Percentiles rank a stretch among this genome's conserved stretches.
Evolutionary conservation across 345 rosid species (phyloP).

Genomic region (Gossypium herbaceum): DNA sequence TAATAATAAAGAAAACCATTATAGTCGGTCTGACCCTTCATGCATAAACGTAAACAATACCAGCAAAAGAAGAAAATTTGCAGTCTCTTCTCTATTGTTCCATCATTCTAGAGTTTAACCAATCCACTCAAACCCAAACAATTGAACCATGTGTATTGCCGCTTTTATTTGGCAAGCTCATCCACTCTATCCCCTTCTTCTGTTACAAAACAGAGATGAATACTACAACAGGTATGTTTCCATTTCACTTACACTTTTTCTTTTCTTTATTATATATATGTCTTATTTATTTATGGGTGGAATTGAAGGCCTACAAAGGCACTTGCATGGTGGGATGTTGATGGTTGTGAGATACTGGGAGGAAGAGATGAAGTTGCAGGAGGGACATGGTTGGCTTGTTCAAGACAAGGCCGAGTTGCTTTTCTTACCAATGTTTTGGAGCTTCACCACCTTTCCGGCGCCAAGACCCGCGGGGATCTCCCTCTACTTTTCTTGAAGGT

Average conservation of each 20-base stretch:
- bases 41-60: too few relatives aligned
- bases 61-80: too few relatives aligned
- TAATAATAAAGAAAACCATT: too few relatives aligned
- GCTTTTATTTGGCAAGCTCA: conserved; percentile 61
- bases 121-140: not conserved
- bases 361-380: conserved; percentile 57
- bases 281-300: not conserved
- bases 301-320: conserved; percentile 48
- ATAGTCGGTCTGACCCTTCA: too few relatives aligned
- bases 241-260: not conserved
- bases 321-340: conserved; percentile 56
- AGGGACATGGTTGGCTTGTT: conserved; percentile 74
- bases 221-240: conserved; percentile 51
- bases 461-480: conserved; percentile 57
- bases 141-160: conserved; percentile 49
- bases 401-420: conserved; percentile 56
- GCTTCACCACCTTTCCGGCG: conserved; percentile 42
- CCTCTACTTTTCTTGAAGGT: conserved; percentile 64
- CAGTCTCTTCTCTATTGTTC: too few relatives aligned
- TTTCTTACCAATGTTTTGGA: conserved; percentile 64
- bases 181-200: conserved; percentile 51
- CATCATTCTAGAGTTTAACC: not conserved
- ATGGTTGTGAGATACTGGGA: conserved; percentile 44
- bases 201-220: conserved; percentile 60
- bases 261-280: not conserved